phyloP scores from a whole-genome alignment of 768 basidiomycete genomes.

The Cystobasidium onofrii region DNA sequence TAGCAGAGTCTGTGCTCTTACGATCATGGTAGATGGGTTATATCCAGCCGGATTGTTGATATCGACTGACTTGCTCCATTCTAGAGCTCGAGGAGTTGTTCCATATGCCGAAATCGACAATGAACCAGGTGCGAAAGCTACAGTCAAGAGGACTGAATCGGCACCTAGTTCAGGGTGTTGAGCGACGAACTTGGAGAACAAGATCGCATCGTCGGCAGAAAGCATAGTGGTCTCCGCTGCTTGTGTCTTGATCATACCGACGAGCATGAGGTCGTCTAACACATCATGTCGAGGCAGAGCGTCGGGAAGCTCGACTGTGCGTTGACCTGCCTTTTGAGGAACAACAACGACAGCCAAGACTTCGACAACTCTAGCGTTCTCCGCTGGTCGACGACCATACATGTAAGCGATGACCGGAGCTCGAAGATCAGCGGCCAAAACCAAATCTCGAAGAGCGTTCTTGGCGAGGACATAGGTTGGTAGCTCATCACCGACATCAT shows the following conservation, averaged over 20 bases:
- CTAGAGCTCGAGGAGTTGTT: slow-evolving; percentile 82
- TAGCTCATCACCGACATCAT: slow-evolving; percentile 97
- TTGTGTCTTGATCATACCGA: slow-evolving; percentile 57
- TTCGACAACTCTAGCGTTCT: slow-evolving; percentile 97
- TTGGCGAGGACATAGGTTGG: slow-evolving; percentile 94
- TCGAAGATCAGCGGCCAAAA: slow-evolving; percentile 82
- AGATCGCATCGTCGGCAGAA: slow-evolving; percentile 83
- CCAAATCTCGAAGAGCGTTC: slow-evolving; percentile 89
- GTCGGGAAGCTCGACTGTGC: slow-evolving; percentile 78
- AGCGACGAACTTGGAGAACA: slow-evolving; percentile 93
- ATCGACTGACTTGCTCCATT: slow-evolving; percentile 91
- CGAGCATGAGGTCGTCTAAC: slow-evolving; percentile 78
- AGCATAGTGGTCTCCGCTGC: slow-evolving; percentile 83
- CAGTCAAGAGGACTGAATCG: slow-evolving; percentile 83
- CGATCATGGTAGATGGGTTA: slow-evolving; percentile 91
- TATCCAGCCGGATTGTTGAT: slow-evolving; percentile 79
- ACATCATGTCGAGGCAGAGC: slow-evolving; percentile 92
- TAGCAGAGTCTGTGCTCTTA: slow-evolving; percentile 74
- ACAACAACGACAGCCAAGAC: slow-evolving; percentile 96
- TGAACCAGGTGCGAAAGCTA: slow-evolving; percentile 95
- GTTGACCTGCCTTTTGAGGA: slow-evolving; percentile 95
- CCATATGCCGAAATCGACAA: slow-evolving; percentile 91
- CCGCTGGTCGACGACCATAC: slow-evolving; percentile 84
- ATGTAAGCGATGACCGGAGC: slow-evolving; percentile 92
- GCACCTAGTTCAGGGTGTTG: slow-evolving; percentile 84